Evolutionary conservation across 2,329 filamentous ascomycete species (phyloP), one percentile per base, ranked within the genome.

Genomic region (Acephala macrosclerotiorum): DNA sequence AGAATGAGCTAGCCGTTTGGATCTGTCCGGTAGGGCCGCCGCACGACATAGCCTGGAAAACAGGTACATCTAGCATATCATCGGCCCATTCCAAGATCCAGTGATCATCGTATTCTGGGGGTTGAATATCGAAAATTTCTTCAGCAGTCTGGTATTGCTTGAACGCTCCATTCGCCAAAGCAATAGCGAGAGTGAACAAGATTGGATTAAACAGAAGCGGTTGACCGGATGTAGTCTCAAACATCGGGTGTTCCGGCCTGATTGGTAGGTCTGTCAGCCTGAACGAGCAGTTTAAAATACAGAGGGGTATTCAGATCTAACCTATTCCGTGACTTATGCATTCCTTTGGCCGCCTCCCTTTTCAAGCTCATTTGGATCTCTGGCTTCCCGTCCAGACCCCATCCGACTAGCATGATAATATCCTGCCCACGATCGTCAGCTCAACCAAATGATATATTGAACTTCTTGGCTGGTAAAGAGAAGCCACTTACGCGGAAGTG

Each of bases 341-440:
- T 69, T 58, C 29, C 56, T 68, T 69, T 69, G 61, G 38, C 60
- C 61, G 64, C 58, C 47, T 69, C 63, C 64, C 57, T 69, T 61
- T 69, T 69, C 14, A 68, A 69, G 62, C 55, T 61, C 68, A 68
- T 65, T 42, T 66, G 66, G 51, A 70, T 68, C 33, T 70, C 58
- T 61, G 25, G 63, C 58, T 68, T 47, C 68, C 33, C 45, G 56
- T 67, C 47, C 67, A n/a, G n/a, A n/a, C 69, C 69, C 55, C 29
- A 69, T 69, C n/a, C 1, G 66, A 69, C 60, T 33, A 70, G 68
- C 25, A 16, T 69, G 59, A 69, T n/a, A 16, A 70, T 64, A n/a
- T 70, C 62, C 53, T 70, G 40, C 64, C 58, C 51, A 29, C 3
- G 25, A 67, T 67, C 38, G 51, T 68, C 63, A 70, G 55, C 38